Evolutionary conservation across 1,284 basidiomycete species (phyloP), one percentile per base, ranked within the genome.

Genomic region (Cutaneotrichosporon cavernicola): DNA sequence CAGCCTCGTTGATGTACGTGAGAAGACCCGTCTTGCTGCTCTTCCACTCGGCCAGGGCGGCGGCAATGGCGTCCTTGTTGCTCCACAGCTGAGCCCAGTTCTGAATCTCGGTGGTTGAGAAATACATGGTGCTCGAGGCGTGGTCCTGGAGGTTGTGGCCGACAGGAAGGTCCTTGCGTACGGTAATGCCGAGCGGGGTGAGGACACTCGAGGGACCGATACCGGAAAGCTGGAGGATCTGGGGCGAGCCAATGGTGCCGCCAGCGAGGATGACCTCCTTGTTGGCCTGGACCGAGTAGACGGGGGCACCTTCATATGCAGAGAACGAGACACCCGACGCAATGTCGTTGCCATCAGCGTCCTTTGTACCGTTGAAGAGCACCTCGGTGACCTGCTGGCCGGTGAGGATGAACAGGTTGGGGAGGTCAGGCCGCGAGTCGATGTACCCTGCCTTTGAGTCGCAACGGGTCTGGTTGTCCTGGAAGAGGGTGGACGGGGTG

Each of bases 91-190:
- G 69, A 53, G 64, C 68, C 80, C 80, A 81, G n/a, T 76, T 80
- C 47, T 65, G 56, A 65, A 66, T 70, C 14, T 46, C 18, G 14
- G 38, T 43, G 40, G 58, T 55, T 71, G 74, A 46, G 68, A 69
- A 78, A 71, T 77, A 77, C 72, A 78, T 73, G n/a, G 72, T 69
- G 65, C 65, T 68, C 13, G 76, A 71, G n/a, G 88, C 71, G 77
- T 90, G 89, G 74, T 91, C 89, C 75, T 89, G 88, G 52, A 91
- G 74, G 79, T 90, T 87, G 77, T 88, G 86, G 1, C 90, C 90
- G 60, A 92, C 90, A 62, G 89, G 88, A 2, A 90, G 81, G 65
- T 86, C 85, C 49, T 82, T 65, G 13, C 76, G 70, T 63, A 70
- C 65, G 11, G 60, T 56, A 64, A 91, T 85, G 55, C 85, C 85